Conservation (phyloP, 139 green algal genomes). For the Picochlorum sp. region DNA sequence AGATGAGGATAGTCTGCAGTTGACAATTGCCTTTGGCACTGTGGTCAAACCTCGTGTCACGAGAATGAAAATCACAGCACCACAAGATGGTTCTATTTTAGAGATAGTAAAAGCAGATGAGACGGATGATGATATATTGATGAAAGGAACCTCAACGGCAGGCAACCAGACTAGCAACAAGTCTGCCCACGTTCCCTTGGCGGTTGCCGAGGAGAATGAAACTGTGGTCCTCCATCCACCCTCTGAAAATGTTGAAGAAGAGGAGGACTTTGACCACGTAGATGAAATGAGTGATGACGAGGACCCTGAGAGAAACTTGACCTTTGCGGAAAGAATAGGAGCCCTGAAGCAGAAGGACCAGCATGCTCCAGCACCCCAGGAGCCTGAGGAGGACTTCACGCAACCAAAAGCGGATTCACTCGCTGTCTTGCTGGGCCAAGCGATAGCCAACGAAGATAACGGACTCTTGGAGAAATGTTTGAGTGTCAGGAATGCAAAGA, state of each 20-base stretch:
- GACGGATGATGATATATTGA: neutral
- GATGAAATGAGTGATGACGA: constrained; percentile 3
- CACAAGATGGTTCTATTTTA: too few species aligned
- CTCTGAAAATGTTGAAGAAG: constrained; percentile 4
- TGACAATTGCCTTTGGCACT: constrained; percentile 10
- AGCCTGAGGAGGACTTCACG: neutral
- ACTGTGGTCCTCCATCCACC: too few species aligned
- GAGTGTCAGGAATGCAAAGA: constrained; percentile 42
- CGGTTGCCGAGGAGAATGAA: constrained; percentile 1
- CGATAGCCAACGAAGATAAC: constrained; percentile 26
- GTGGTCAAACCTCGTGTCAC: constrained; percentile 6
- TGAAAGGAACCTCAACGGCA: neutral
- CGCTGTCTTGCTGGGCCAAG: constrained; percentile 59
- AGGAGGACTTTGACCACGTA: neutral
- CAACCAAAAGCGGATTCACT: constrained; percentile 47
- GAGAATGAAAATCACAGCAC: too few species aligned
- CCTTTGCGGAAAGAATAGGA: constrained; percentile 19
- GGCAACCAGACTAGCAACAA: neutral
- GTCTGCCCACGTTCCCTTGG: constrained; percentile 2
- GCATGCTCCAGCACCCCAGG: neutral
- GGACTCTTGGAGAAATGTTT: constrained; percentile 56
- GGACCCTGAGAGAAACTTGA: constrained; percentile 5
- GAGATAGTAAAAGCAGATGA: too few species aligned
- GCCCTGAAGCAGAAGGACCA: constrained; percentile 5
- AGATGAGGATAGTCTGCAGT: neutral